phyloP scores from a whole-genome alignment of 2,329 filamentous ascomycete species.

The Corinectria fuckeliana region DNA sequence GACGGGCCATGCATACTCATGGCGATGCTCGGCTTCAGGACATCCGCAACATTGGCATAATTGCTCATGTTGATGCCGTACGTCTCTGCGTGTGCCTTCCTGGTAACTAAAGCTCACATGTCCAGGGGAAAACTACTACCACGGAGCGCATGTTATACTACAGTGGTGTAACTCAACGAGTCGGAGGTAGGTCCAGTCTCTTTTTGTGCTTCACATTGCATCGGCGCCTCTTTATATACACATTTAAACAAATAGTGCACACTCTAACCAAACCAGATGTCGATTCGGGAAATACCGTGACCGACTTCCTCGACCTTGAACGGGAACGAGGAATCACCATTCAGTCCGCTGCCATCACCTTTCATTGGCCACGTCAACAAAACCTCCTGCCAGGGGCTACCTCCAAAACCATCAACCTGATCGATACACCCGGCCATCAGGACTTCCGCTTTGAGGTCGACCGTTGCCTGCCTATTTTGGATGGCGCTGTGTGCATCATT shows the following conservation, averaged over 20 bases:
- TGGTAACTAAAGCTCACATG: slow-evolving; percentile 4
- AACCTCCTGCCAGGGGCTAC: slow-evolving; percentile 47
- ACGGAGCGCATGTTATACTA: slow-evolving; percentile 99
- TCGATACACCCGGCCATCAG: slow-evolving; percentile 95
- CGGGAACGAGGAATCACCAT: slow-evolving; percentile 94
- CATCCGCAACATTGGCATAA: slow-evolving; percentile 96
- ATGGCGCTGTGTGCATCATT: slow-evolving; percentile 91
- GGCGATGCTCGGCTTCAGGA: slow-evolving; percentile 47
- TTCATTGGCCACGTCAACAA: slow-evolving; percentile 79
- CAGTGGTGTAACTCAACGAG: slow-evolving; percentile 83
- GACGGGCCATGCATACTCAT: slow-evolving; percentile 28
- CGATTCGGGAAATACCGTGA: slow-evolving; percentile 95
- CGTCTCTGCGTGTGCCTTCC: slow-evolving; percentile 26
- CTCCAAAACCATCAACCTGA: slow-evolving; percentile 81
- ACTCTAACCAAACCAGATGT: slow-evolving; percentile 65
- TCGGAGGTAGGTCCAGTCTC: slow-evolving; percentile 65
- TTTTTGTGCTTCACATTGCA: neutral
- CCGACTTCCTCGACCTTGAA: slow-evolving; percentile 94
- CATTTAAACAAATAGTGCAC: neutral
- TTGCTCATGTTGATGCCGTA: slow-evolving; percentile 95
- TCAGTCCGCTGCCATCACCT: slow-evolving; percentile 94
- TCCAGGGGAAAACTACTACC: slow-evolving; percentile 90
- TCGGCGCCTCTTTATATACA: neutral
- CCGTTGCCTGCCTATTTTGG: slow-evolving; percentile 84
- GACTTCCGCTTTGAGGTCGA: slow-evolving; percentile 98